phyloP scores from a whole-genome alignment of 108 stramenopile genomes.

The Skeletonema marinoi region DNA sequence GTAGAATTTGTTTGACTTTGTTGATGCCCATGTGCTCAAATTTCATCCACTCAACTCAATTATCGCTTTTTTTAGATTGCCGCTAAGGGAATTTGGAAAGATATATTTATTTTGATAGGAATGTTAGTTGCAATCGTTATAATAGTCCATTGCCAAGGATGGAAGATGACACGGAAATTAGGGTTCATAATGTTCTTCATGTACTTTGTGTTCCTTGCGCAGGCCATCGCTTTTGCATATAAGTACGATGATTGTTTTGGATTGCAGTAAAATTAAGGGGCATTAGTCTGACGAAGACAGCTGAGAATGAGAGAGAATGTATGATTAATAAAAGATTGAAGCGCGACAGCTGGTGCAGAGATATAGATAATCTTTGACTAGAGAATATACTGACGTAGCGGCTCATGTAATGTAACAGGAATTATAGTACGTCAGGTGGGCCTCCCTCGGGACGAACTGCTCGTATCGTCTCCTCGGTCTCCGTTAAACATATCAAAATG shows the following conservation, averaged over 20 bases:
- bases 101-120: slow-evolving; percentile 68
- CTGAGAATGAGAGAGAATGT: too few relatives aligned
- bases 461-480: too few relatives aligned
- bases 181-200: slow-evolving; percentile 76
- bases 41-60: slow-evolving; percentile 1
- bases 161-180: slow-evolving; percentile 80
- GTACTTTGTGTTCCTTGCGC: slow-evolving; percentile 71
- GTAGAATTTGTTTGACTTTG: not conserved
- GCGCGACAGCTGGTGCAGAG: too few relatives aligned
- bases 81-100: slow-evolving; percentile 57
- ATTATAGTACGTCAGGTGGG: too few relatives aligned
- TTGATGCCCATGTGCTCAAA: not conserved
- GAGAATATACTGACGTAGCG: too few relatives aligned
- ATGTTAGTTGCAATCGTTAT: slow-evolving; percentile 77
- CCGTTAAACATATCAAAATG: too few relatives aligned
- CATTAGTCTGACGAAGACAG: too few relatives aligned
- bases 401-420: too few relatives aligned
- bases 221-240: slow-evolving; percentile 59
- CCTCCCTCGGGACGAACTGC: too few relatives aligned
- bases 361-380: too few relatives aligned
- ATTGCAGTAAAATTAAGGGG: not conserved
- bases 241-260: slow-evolving; percentile 14
- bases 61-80: slow-evolving; percentile 12
- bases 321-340: too few relatives aligned
- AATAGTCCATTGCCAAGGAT: slow-evolving; percentile 74